Evolutionary conservation across 2,329 filamentous ascomycete genomes (phyloP), one percentile per base, ranked within the genome.

Genomic region (Emergomyces africanus): DNA sequence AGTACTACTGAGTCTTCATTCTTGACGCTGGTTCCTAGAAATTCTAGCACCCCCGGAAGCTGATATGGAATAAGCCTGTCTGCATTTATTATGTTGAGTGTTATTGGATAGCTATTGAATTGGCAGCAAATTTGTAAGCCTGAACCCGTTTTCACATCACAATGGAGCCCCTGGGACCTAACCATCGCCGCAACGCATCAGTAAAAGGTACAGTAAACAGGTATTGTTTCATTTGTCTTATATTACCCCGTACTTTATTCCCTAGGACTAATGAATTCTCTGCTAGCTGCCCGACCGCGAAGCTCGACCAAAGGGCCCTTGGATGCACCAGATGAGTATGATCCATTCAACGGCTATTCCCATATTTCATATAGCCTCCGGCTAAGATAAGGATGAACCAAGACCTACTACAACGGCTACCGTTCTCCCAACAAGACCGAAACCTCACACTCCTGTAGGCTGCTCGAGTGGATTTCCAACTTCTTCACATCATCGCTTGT

Each of bases 301-400:
- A 72, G 72, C 64, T 71, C 86, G 50, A 94, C 89, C 4, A 88
- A 85, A 71, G 89, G 89, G 0, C 90, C 90, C 3, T 77, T 95
- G 23, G 89, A 94, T 67, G 75, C 78, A 59, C 64, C 67, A 62
- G 83, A 86, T 63, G 87, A 92, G 87, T 92, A 79, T 74, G 54
- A 49, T 33, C 35, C 23, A 59, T 51, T 54, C 51, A 49, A 28
- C 37, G 53, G 55, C 28, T 55, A 59, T 46, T 30, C 39, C 20
- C 12, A 25, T 54, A 58, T 25, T 30, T 41, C n/a, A 9, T 42
- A 54, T 30, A 42, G 42, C 5, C 10, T 28, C 30, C 12, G 9
- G 33, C 46, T 50, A 25, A 57, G 42, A 50, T 14, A 50, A 51
- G 10, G 49, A 37, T 25, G 30, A 14, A 57, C 42, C 42, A 39